Percentiles rank a stretch among this genome's conserved stretches.
Evolutionary conservation across 1,284 basidiomycete genomes (phyloP).

Genomic region (Serendipita sp.): DNA sequence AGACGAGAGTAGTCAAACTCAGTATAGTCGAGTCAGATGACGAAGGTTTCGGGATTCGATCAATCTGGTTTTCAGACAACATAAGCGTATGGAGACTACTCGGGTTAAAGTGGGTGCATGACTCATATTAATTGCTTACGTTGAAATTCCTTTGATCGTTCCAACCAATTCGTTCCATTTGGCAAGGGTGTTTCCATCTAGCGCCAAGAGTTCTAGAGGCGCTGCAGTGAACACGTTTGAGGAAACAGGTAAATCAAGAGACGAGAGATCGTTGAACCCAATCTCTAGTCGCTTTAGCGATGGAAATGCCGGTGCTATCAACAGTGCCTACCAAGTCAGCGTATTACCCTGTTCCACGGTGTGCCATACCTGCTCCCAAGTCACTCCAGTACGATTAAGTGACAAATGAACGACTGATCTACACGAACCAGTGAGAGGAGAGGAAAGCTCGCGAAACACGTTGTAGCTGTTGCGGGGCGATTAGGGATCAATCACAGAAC

Average conservation of each 20-base stretch:
- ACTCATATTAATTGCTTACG: conserved; percentile 28
- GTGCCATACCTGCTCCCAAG: conserved; percentile 48
- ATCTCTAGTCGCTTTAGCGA: conserved; percentile 52
- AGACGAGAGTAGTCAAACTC: conserved; percentile 40
- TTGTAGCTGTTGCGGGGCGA: conserved; percentile 35
- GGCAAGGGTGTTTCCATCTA: conserved; percentile 56
- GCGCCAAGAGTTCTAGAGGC: conserved; percentile 46
- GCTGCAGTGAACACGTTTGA: conserved; percentile 9
- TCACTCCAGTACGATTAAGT: conserved; percentile 57
- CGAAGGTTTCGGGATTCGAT: conserved; percentile 24
- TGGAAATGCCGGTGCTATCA: conserved; percentile 34
- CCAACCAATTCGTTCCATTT: conserved; percentile 44
- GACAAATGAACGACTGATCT: conserved; percentile 47
- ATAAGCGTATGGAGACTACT: conserved; percentile 48
- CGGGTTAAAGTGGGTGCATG: conserved; percentile 12
- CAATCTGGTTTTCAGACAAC: conserved; percentile 51
- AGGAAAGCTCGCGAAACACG: conserved; percentile 30
- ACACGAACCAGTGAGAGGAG: conserved; percentile 34
- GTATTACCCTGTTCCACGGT: background rate
- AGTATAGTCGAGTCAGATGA: conserved; percentile 18
- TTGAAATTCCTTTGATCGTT: conserved; percentile 33
- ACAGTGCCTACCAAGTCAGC: conserved; percentile 26
- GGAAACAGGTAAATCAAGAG: conserved; percentile 21
- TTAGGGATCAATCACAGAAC: conserved; percentile 9
- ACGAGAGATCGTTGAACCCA: conserved; percentile 54